These are phyloP conservation scores for Alternaria gaisen DNA, from an alignment of 2,329 filamentous ascomycete genomes.

Conservation along the genomic window DNA sequence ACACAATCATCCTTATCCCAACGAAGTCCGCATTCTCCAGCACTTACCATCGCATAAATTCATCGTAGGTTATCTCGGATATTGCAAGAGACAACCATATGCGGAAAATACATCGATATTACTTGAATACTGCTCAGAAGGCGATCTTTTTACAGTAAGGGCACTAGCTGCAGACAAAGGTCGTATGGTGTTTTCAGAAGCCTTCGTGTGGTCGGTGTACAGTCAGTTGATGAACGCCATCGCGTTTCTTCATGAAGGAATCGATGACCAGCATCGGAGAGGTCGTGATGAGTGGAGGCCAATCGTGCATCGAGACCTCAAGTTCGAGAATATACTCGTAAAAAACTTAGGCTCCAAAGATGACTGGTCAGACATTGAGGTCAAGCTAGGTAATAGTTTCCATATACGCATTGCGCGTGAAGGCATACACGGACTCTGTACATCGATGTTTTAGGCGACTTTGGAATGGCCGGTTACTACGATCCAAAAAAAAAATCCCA, in stretches of 20 bases:
- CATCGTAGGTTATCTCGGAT: constrained; percentile 20
- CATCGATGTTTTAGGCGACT: constrained; percentile 60
- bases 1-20: neutral
- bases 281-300: constrained; percentile 71
- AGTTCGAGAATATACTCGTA: constrained; percentile 90
- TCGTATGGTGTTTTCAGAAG: constrained; percentile 17
- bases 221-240: constrained; percentile 24
- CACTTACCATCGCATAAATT: constrained; percentile 19
- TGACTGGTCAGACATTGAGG: constrained; percentile 48
- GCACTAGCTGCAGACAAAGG: neutral
- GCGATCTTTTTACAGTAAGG: constrained; percentile 24
- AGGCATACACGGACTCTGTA: neutral
- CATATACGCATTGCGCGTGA: neutral
- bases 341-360: constrained; percentile 15
- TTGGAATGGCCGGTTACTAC: constrained; percentile 70
- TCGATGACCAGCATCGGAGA: constrained; percentile 2
- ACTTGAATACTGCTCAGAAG: constrained; percentile 23
- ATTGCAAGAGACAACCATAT: constrained; percentile 5
- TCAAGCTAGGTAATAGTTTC: constrained; percentile 61
- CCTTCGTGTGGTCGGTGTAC: constrained; percentile 27
- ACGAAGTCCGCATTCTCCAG: constrained; percentile 24
- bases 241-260: constrained; percentile 34
- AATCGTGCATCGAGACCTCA: constrained; percentile 95
- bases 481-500: constrained; percentile 37
- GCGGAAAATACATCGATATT: constrained; percentile 13